Base-by-base conservation (phyloP, 2,329 filamentous ascomycete species). In the Sporothrix mexicana region DNA sequence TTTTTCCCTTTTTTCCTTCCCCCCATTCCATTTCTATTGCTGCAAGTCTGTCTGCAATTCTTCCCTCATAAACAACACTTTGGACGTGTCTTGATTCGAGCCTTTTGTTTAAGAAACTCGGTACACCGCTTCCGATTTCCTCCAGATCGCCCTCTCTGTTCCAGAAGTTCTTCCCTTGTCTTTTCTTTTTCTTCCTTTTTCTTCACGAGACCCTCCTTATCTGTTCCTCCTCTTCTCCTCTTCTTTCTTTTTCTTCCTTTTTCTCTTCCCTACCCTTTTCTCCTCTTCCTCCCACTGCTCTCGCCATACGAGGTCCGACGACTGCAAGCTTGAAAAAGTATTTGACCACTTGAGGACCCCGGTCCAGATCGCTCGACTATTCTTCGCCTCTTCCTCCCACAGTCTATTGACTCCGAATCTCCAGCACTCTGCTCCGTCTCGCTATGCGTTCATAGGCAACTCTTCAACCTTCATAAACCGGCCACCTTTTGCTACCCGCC, bases 91-190 rank as follows among this genome's bases (percentile, higher is more conserved):
- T 25, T 36, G 30, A 36, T 61, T 30, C n/a, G 57, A 36, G 57
- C 15, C 41, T 47, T 59, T 66, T 66, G 61, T 25, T 47, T 17
- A 66, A 66, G n/a, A 66, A 66, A 30, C 41, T 25, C 64, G 15
- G 43, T 20, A 36, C 64, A 51, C 64, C 64, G 43, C 45, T 67
- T 36, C 64, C 64, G 64, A 67, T 30, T 49, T 25, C 45, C 23
- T 51, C 45, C 64, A 67, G 64, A 67, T 67, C 64, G 45, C 20
- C 64, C 64, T 6, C 25, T n/a, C 5, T 67, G 64, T 67, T 67
- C 64, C 64, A 67, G 45, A 45, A 10, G 53, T 15, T 30, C 23
- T 57, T 17, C 30, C 30, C 30, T 36, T 36, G 30, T 36, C 3
- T 36, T 36, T 36, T 36, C 30, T 55, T 55, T 25, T 9, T 30